phyloP scores from a whole-genome alignment of 441 rosid genomes.

The Corymbia citriodora region DNA sequence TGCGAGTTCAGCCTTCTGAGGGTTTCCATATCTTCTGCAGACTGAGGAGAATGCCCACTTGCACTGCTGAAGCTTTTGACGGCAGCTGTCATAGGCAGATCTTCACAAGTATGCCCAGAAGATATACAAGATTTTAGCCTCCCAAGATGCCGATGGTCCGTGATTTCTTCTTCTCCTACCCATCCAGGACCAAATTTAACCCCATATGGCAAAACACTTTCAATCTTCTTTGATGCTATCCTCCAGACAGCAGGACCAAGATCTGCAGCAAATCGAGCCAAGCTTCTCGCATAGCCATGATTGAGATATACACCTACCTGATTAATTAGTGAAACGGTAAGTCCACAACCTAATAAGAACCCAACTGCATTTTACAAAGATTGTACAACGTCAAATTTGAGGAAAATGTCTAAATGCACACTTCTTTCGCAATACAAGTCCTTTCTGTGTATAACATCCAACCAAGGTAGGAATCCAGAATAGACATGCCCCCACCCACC shows the following conservation, averaged over 20 bases:
- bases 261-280: slow-evolving; percentile 72
- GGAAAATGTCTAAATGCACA: not conserved
- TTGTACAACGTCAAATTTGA: not conserved
- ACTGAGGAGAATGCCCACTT: not conserved
- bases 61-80: not conserved
- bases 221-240: slow-evolving; percentile 46
- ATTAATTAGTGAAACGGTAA: not conserved
- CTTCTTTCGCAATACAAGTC: not conserved
- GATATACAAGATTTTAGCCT: not conserved
- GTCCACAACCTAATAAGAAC: not conserved
- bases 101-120: not conserved
- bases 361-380: not conserved
- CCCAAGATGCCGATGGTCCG: slow-evolving; percentile 10
- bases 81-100: not conserved
- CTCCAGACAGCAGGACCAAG: slow-evolving; percentile 69
- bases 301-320: slow-evolving; percentile 70
- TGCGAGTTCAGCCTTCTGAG: not conserved
- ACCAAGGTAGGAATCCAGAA: not conserved
- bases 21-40: not conserved
- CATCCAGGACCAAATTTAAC: slow-evolving; percentile 67
- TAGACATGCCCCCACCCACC: not conserved
- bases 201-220: slow-evolving; percentile 43
- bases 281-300: slow-evolving; percentile 68
- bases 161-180: slow-evolving; percentile 63
- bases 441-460: not conserved